phyloP scores from a whole-genome alignment of 345 rosid species.

The Eucalyptus microcorys region DNA sequence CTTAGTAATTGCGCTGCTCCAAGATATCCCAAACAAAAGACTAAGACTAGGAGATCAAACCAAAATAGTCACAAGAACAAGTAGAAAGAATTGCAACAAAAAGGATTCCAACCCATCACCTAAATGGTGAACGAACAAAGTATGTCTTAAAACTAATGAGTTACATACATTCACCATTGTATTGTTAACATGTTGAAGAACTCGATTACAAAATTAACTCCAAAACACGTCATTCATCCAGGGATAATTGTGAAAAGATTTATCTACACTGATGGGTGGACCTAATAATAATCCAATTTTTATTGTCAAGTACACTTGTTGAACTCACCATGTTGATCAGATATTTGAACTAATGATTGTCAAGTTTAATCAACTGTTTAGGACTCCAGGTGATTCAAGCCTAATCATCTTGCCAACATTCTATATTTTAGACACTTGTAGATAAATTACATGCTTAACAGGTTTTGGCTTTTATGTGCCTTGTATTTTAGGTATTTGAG shows the following conservation, averaged over 20 bases:
- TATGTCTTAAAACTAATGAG: neutral
- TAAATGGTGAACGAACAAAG: neutral
- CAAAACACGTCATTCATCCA: neutral
- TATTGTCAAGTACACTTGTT: neutral
- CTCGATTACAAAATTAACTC: neutral
- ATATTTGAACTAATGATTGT: neutral
- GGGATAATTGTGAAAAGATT: neutral
- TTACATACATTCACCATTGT: neutral
- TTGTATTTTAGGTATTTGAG: neutral
- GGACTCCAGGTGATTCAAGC: neutral
- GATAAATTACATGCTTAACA: neutral
- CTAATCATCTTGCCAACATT: neutral
- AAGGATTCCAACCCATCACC: neutral
- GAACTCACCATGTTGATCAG: neutral
- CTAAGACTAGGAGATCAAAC: neutral
- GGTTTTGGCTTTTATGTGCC: neutral
- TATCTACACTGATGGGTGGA: neutral
- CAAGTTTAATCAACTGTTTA: neutral
- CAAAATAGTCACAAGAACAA: neutral
- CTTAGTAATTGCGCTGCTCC: neutral
- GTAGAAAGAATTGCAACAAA: neutral
- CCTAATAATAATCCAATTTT: neutral
- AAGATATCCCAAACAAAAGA: neutral
- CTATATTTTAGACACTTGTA: neutral
- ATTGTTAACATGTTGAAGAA: neutral